Evolutionary conservation across 163 green algal genomes (phyloP).

Genomic region (Volvox carteri): DNA sequence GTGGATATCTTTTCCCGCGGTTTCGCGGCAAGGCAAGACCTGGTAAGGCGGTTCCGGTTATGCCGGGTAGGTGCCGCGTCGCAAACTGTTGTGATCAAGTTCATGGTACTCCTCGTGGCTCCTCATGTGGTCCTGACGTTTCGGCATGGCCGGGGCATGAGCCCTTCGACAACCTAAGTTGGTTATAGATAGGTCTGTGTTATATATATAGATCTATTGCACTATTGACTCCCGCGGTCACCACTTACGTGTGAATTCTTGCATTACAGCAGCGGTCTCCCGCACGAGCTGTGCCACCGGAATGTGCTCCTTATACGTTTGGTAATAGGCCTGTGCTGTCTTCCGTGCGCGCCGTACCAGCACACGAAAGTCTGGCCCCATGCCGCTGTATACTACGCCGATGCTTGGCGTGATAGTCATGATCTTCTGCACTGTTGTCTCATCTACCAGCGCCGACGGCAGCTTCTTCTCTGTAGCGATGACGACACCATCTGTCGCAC

Average conservation of each 20-base stretch:
- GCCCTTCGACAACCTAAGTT: too few species aligned
- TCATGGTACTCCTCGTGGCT: too few species aligned
- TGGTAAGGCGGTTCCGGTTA: too few species aligned
- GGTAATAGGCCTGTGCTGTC: conserved; percentile 91
- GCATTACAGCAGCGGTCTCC: conserved; percentile 99
- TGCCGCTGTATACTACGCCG: conserved; percentile 96
- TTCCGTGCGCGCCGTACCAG: conserved; percentile 96
- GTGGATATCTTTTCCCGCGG: too few species aligned
- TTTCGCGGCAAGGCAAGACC: too few species aligned
- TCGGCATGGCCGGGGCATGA: too few species aligned
- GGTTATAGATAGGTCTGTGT: too few species aligned
- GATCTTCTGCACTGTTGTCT: conserved; percentile 97
- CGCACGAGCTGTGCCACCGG: conserved; percentile 97
- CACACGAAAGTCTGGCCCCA: conserved; percentile 98
- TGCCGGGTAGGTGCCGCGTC: too few species aligned
- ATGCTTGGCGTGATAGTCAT: conserved; percentile 93
- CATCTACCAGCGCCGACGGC: conserved; percentile 90
- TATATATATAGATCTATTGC: too few species aligned
- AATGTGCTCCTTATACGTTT: conserved; percentile 97
- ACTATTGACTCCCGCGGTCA: too few species aligned
- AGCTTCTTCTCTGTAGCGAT: conserved; percentile 99
- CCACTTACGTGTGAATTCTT: conserved; percentile 99
- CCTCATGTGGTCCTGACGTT: too few species aligned
- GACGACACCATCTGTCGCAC: conserved; percentile 97
- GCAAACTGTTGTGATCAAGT: too few species aligned